Conservation (phyloP, 2,329 filamentous ascomycete genomes). For the Aspergillus floridensis region DNA sequence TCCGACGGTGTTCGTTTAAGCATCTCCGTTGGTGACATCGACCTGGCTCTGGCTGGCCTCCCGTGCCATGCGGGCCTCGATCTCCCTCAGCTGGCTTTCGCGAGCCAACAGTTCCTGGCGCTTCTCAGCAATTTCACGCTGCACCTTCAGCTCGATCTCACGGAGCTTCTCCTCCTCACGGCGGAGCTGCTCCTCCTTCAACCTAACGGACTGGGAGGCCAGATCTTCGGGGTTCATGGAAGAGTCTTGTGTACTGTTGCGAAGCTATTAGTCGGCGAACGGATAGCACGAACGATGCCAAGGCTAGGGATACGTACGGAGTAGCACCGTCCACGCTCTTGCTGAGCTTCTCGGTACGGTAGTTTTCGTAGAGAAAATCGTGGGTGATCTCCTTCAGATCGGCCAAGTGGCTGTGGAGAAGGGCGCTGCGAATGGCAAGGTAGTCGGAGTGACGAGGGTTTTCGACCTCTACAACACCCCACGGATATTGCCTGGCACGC, state of each 20-base stretch:
- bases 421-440: constrained; percentile 90
- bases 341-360: constrained; percentile 99
- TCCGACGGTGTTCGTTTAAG: constrained; percentile 32
- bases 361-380: constrained; percentile 99
- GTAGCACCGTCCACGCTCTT: constrained; percentile 94
- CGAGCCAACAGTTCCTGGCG: constrained; percentile 95
- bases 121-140: constrained; percentile 99
- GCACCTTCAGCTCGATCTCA: constrained; percentile 99
- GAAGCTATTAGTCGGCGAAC: constrained; percentile 14
- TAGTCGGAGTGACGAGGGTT: constrained; percentile 99
- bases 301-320: constrained; percentile 63
- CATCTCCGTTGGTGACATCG: constrained; percentile 37
- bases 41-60: constrained; percentile 58
- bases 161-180: constrained; percentile 99
- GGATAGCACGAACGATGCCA: neutral
- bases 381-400: constrained; percentile 99
- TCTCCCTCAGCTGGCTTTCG: constrained; percentile 97
- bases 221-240: constrained; percentile 98
- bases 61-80: constrained; percentile 94
- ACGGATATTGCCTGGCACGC: constrained; percentile 94
- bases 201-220: constrained; percentile 91
- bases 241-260: constrained; percentile 58
- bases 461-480: constrained; percentile 98
- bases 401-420: constrained; percentile 95
- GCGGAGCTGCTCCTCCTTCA: constrained; percentile 99